phyloP scores from a whole-genome alignment of 805 yeast genomes.

The Scheffersomyces lignosus region DNA sequence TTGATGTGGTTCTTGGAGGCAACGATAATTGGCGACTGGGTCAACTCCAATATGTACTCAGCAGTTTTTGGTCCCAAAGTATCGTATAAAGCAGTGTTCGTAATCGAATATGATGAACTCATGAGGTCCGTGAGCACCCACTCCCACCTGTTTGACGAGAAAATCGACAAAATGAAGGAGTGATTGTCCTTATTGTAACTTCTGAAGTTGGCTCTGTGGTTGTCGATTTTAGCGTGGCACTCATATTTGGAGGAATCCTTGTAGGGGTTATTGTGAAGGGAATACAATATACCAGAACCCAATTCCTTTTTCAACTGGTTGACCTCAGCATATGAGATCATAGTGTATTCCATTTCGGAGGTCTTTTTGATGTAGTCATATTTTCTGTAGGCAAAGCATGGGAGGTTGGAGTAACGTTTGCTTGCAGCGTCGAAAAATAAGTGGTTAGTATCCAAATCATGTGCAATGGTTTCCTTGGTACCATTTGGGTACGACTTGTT shows the following conservation, averaged over 20 bases:
- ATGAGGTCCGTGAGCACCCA: conserved; percentile 40
- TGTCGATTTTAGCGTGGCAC: conserved; percentile 22
- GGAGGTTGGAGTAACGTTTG: conserved; percentile 8
- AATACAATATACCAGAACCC: conserved; percentile 24
- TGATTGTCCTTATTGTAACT: conserved; percentile 16
- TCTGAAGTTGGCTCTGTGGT: conserved; percentile 11
- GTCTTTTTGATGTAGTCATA: conserved; percentile 18
- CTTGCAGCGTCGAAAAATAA: conserved; percentile 17
- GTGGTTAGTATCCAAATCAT: conserved; percentile 18
- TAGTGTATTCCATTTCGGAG: conserved; percentile 11
- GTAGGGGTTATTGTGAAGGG: conserved; percentile 20
- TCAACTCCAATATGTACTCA: conserved; percentile 30
- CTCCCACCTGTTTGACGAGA: conserved; percentile 34
- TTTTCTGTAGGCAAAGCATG: conserved; percentile 18
- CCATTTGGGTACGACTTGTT: conserved; percentile 22
- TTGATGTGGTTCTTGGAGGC: conserved; percentile 53
- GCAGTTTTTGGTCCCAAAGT: conserved; percentile 39
- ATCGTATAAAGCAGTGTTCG: conserved; percentile 43
- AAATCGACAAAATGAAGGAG: conserved; percentile 35
- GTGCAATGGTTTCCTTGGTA: conserved; percentile 20
- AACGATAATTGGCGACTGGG: conserved; percentile 47
- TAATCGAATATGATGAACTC: conserved; percentile 30
- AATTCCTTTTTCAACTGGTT: conserved; percentile 12
- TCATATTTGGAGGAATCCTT: conserved; percentile 11
- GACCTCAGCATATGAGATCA: conserved; percentile 15